Evolutionary conservation across 352 stramenopile species (phyloP).

Genomic region (Globisporangium polare): DNA sequence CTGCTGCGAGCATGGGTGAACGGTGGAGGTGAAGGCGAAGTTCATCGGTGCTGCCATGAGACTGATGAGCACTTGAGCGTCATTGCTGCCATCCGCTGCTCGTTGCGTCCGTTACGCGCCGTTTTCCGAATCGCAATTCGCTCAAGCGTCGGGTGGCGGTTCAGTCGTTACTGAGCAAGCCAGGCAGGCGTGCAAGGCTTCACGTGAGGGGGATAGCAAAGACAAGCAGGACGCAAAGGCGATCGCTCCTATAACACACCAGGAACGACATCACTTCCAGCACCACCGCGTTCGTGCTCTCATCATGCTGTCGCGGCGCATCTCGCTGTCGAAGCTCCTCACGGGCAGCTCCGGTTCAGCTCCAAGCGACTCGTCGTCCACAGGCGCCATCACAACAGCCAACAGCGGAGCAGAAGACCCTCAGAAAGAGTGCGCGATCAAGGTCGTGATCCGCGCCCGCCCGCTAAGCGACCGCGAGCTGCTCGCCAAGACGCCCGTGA

Average conservation of each 20-base stretch:
- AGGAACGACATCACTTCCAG: not conserved
- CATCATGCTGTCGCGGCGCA: constrained; percentile 13
- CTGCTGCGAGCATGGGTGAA: too few species aligned
- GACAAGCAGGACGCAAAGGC: not conserved
- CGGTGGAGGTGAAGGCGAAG: too few species aligned
- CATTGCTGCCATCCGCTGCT: too few species aligned
- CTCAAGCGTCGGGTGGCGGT: not conserved
- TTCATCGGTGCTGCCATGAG: too few species aligned
- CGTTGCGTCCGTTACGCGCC: too few species aligned
- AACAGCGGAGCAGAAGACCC: constrained; percentile 13
- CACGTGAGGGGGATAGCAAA: too few species aligned
- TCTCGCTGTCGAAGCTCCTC: constrained; percentile 23
- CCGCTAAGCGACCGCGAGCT: constrained; percentile 60
- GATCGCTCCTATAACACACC: not conserved
- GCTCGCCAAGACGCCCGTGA: constrained; percentile 37
- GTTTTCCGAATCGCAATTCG: too few species aligned
- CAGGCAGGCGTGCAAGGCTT: too few species aligned
- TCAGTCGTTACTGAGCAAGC: not conserved
- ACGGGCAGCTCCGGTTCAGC: not conserved
- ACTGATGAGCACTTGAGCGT: too few species aligned
- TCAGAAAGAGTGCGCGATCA: constrained; percentile 48
- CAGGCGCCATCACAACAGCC: not conserved
- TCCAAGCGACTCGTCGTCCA: not conserved
- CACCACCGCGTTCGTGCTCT: not conserved
- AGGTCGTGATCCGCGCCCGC: constrained; percentile 69